Conservation (phyloP, 768 basidiomycete genomes). For the Cystofilobasidium capitatum region DNA sequence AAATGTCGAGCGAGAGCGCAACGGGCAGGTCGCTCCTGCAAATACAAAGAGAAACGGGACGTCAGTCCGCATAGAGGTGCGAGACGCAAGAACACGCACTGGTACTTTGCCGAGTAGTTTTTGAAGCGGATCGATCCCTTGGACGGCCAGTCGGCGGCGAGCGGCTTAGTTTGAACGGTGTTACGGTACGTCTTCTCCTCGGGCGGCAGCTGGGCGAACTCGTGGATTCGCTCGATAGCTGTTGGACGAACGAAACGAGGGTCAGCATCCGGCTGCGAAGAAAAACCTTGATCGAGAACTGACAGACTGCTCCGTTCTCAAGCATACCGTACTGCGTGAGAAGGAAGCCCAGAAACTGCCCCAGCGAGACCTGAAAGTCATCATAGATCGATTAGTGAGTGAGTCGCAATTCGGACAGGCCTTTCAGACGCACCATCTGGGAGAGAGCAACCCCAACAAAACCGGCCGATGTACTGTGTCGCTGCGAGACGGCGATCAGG, state of each 20-base stretch:
- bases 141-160: conserved; percentile 19
- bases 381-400: too few relatives aligned
- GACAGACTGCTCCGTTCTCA: conserved; percentile 12
- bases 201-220: conserved; percentile 29
- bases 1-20: conserved; percentile 25
- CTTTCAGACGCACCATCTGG: neutral
- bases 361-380: neutral
- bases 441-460: conserved; percentile 14
- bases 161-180: neutral
- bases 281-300: neutral
- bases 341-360: neutral
- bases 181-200: conserved; percentile 17
- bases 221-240: conserved; percentile 29
- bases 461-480: conserved; percentile 1
- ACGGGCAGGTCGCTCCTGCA: conserved; percentile 21
- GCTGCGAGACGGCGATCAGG: conserved; percentile 1
- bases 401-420: too few relatives aligned
- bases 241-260: neutral
- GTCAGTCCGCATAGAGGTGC: neutral
- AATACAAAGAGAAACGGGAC: neutral
- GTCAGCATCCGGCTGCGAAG: neutral
- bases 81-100: neutral
- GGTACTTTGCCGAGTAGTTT: conserved; percentile 4
- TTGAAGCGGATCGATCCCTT: conserved; percentile 18
- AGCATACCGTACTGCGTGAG: conserved; percentile 5